Conservation (phyloP, 1,284 basidiomycete species). For the Trichosporon faecale region DNA sequence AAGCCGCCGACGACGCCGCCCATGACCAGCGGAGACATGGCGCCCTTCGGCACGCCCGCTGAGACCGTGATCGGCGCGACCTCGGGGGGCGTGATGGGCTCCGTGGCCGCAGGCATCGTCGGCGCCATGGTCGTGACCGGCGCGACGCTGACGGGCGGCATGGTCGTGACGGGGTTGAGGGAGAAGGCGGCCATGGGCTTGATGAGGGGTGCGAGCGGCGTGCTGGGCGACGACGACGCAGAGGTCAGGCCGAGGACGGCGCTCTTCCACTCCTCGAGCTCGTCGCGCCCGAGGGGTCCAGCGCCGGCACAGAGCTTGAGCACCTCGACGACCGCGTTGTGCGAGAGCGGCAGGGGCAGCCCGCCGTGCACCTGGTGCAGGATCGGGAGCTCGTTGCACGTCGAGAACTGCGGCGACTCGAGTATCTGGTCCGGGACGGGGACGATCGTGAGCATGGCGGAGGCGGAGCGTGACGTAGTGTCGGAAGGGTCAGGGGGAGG, state of each 20-base stretch:
- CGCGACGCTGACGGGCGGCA: not conserved
- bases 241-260: not conserved
- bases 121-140: constrained; percentile 1
- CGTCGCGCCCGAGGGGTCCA: not conserved
- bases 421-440: constrained; percentile 7
- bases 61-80: not conserved
- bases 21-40: not conserved
- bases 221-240: not conserved
- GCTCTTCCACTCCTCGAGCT: constrained; percentile 1
- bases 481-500: not conserved
- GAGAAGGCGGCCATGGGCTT: constrained; percentile 2
- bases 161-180: not conserved
- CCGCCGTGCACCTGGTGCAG: constrained; percentile 7
- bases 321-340: constrained; percentile 2
- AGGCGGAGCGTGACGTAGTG: not conserved
- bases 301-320: not conserved
- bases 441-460: not conserved
- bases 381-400: not conserved
- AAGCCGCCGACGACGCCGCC: not conserved
- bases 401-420: constrained; percentile 4
- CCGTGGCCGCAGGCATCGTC: too few species aligned
- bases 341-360: not conserved
- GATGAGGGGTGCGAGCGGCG: not conserved
- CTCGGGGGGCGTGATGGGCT: not conserved
- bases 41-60: not conserved